Evolutionary conservation across 2,329 filamentous ascomycete genomes (phyloP).

Genomic region (Sarocladium oryzae): DNA sequence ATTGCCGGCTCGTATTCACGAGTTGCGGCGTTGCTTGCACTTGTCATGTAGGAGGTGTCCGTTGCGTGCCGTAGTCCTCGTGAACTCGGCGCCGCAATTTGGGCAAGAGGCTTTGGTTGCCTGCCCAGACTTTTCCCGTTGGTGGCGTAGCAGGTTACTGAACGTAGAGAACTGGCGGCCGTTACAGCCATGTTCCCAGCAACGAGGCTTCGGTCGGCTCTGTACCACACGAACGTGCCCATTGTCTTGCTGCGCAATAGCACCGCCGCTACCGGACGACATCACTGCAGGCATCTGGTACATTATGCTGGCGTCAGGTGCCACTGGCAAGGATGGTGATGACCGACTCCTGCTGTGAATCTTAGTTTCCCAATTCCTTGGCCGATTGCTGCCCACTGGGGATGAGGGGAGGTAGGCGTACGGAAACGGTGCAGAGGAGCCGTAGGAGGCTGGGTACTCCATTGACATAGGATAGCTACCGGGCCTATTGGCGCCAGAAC

Average conservation of each 20-base stretch:
- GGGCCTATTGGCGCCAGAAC: slow-evolving; percentile 18
- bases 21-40: slow-evolving; percentile 61
- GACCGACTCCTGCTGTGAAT: slow-evolving; percentile 27
- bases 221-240: slow-evolving; percentile 63
- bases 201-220: slow-evolving; percentile 84
- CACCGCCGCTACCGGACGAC: slow-evolving; percentile 23
- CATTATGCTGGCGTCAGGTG: slow-evolving; percentile 34
- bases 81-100: slow-evolving; percentile 89
- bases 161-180: slow-evolving; percentile 94
- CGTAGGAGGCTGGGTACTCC: slow-evolving; percentile 34
- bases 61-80: slow-evolving; percentile 79
- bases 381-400: slow-evolving; percentile 8
- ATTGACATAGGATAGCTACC: slow-evolving; percentile 36
- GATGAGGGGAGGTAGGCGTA: slow-evolving; percentile 20
- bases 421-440: slow-evolving; percentile 31
- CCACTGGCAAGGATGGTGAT: slow-evolving; percentile 27
- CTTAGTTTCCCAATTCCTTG: neutral
- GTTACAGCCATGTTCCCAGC: slow-evolving; percentile 96
- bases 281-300: slow-evolving; percentile 36
- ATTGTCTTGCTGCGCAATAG: slow-evolving; percentile 25
- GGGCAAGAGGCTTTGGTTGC: slow-evolving; percentile 84
- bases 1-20: slow-evolving; percentile 8
- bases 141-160: slow-evolving; percentile 87
- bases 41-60: slow-evolving; percentile 83
- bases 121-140: slow-evolving; percentile 89